Percentiles rank a stretch among this genome's conserved stretches.
Evolutionary conservation across 2,329 filamentous ascomycete genomes (phyloP).

Genomic region (Boeremia lycopersici): DNA sequence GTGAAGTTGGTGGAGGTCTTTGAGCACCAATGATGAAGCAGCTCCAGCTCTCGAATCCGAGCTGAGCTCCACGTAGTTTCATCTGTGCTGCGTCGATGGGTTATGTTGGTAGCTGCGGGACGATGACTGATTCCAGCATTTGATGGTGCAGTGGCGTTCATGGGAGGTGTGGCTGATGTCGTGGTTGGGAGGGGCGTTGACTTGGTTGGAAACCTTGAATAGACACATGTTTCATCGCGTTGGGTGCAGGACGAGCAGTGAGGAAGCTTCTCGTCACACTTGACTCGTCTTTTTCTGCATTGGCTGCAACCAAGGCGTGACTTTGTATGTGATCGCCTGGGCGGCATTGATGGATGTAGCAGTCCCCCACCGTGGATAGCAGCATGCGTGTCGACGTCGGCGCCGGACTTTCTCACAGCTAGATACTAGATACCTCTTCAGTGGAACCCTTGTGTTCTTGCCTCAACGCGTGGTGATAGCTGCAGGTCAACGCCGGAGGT

Average conservation of each 20-base stretch:
- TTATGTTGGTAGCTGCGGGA: neutral
- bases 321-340: conserved; percentile 18
- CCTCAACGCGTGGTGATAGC: neutral
- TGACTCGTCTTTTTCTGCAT: conserved; percentile 20
- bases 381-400: neutral
- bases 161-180: neutral
- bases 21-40: conserved; percentile 23
- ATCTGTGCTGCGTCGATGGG: neutral
- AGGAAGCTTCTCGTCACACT: conserved; percentile 19
- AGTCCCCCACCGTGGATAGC: neutral
- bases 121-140: neutral
- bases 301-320: conserved; percentile 22
- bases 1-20: conserved; percentile 18
- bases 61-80: neutral
- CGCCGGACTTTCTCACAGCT: neutral
- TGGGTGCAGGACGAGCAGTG: conserved; percentile 13
- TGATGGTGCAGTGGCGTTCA: neutral
- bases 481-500: no score
- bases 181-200: conserved; percentile 1
- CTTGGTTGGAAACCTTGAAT: conserved; percentile 8
- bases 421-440: no score
- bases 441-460: neutral
- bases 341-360: conserved; percentile 12
- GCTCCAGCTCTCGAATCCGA: conserved; percentile 16
- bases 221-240: conserved; percentile 15